Evolutionary conservation across 176 grass and related monocot genomes (phyloP), one percentile per base, ranked within the genome.

Genomic region (Miscanthus lutarioriparius): DNA sequence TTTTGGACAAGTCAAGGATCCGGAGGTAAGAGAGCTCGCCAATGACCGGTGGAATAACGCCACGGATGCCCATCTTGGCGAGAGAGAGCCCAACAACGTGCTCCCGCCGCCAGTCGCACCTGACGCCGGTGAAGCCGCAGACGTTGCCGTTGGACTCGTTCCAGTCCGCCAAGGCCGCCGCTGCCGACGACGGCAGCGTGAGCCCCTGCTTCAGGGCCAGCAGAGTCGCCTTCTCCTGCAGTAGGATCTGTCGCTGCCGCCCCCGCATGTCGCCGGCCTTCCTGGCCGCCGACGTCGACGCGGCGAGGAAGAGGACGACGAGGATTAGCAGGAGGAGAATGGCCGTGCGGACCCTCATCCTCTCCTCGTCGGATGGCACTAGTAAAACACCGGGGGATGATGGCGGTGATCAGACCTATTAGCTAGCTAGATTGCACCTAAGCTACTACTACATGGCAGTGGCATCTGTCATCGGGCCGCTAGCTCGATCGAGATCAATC

Each of bases 1-100:
- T 98, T 80, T 98, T 83, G 4, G 91, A 95, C 23, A 98, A 48
- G 80, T 98, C 87, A 32, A 98, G 72, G 8, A 80, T 65, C 44
- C 13, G 38, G 38, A 98, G 93, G 40, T 38, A 67, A 1, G 85
- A 85, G 22, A 98, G 85, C 49, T 87, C 87, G 33, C 76, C 86
- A 12, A 98, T 49, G 35, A 61, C 39, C 0, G 63, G 38, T 0
- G 92, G 87, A 0, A 98, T 68, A 5, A 36, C 3, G 2, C 92
- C 89, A 2, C 20, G 15, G 84, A 98, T 75, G 44, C 32, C 43
- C 89, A 68, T 80, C 67, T 5, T 2, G 17, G 1, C 2, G 20
- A 98, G 90, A 0, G 1, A 16, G 15, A 98, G 93, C 43, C 37
- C 7, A 25, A 45, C 28, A 28, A 98, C 82, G 41, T 91, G 96